These are phyloP conservation scores for Bipolaris victoriae DNA, from an alignment of 2,329 filamentous ascomycete genomes.

Conservation along the genomic window DNA sequence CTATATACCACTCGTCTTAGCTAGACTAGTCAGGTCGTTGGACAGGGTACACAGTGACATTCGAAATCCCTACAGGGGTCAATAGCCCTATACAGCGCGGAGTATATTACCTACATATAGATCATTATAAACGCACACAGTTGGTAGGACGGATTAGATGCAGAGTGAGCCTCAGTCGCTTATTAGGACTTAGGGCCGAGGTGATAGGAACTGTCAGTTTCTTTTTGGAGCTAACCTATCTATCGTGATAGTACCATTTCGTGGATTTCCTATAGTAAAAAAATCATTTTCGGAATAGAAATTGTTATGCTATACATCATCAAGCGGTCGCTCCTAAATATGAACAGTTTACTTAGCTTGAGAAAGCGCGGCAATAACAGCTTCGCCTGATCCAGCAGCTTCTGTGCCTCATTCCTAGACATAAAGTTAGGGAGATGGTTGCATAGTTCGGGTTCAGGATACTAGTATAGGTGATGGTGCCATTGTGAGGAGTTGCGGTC, in stretches of 20 bases:
- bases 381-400: background rate
- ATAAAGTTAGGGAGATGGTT: background rate
- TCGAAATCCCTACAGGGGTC: background rate
- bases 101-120: background rate
- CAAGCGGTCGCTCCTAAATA: background rate
- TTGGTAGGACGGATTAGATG: background rate
- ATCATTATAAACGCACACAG: background rate
- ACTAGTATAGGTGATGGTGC: background rate
- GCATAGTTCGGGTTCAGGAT: constrained; percentile 1
- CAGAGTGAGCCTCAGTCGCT: no score
- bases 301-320: background rate
- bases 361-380: background rate
- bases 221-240: background rate
- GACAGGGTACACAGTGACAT: background rate
- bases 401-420: background rate
- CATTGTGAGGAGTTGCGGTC: background rate
- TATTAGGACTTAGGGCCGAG: background rate
- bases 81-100: background rate
- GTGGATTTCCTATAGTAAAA: background rate
- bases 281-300: background rate
- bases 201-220: background rate
- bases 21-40: background rate
- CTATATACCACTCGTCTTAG: constrained; percentile 9
- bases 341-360: background rate
- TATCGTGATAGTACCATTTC: background rate